phyloP scores from a whole-genome alignment of 257 asterid genomes.

The Galeopsis tetrahit region DNA sequence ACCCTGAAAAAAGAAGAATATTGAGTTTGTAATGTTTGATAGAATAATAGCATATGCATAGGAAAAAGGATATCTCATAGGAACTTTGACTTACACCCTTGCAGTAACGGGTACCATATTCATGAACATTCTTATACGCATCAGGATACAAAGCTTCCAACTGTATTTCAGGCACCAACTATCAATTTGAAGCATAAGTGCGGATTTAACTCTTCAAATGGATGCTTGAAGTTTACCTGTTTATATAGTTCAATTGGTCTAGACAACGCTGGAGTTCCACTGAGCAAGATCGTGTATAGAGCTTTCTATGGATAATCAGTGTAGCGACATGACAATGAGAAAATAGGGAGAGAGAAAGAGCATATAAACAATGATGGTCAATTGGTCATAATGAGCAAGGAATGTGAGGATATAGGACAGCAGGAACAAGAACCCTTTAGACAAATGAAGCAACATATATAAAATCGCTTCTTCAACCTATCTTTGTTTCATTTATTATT shows the following conservation, averaged over 20 bases:
- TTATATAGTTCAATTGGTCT: slow-evolving; percentile 90
- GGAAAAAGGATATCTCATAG: slow-evolving; percentile 25
- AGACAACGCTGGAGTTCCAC: slow-evolving; percentile 98
- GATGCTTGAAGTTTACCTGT: slow-evolving; percentile 58
- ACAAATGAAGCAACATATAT: slow-evolving; percentile 19
- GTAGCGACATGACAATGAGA: slow-evolving; percentile 28
- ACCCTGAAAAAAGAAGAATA: slow-evolving; percentile 55
- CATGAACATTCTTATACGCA: slow-evolving; percentile 83
- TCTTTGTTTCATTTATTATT: slow-evolving; percentile 17
- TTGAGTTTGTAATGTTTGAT: slow-evolving; percentile 20
- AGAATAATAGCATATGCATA: slow-evolving; percentile 22
- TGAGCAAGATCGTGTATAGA: slow-evolving; percentile 74
- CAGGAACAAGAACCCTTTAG: slow-evolving; percentile 8
- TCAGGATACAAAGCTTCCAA: slow-evolving; percentile 89
- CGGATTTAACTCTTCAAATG: slow-evolving; percentile 1
- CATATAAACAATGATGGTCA: slow-evolving; percentile 16
- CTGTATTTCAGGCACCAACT: slow-evolving; percentile 49
- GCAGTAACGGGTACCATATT: slow-evolving; percentile 94
- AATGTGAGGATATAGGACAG: slow-evolving; percentile 4
- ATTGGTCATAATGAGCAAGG: slow-evolving; percentile 15
- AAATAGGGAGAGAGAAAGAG: slow-evolving; percentile 11
- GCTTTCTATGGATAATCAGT: slow-evolving; percentile 68
- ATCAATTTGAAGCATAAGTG: slow-evolving; percentile 32
- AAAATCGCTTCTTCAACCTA: slow-evolving; percentile 20
- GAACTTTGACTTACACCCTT: slow-evolving; percentile 82